Percentiles rank a stretch among this genome's conserved stretches.
Conservation (phyloP, 352 stramenopile species). For the Globisporangium ultimum region DNA sequence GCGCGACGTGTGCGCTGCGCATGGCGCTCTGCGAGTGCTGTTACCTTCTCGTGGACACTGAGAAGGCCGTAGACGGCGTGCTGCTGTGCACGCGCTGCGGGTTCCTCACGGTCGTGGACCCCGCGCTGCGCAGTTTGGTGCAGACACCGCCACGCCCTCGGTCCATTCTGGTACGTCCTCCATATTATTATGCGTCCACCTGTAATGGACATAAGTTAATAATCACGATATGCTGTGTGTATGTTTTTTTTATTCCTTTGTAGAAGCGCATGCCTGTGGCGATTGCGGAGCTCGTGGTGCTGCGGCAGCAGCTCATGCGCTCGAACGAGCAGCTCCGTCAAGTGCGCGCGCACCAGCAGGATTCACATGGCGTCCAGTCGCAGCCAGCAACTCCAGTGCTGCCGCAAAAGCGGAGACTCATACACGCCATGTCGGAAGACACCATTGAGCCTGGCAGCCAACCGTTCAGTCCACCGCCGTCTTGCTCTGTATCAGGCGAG, state of each 20-base stretch:
- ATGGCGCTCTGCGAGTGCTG: constrained; percentile 29
- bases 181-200: neutral
- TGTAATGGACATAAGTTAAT: neutral
- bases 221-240: neutral
- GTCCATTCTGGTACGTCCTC: constrained; percentile 18
- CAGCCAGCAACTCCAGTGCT: neutral
- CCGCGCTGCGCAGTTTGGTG: constrained; percentile 17
- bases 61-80: constrained; percentile 15
- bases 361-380: neutral
- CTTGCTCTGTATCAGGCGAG: neutral
- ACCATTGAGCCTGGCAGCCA: neutral
- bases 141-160: constrained; percentile 20
- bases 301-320: constrained; percentile 6
- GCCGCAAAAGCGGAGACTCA: constrained; percentile 7
- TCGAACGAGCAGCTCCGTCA: constrained; percentile 1
- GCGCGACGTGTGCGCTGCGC: constrained; percentile 13
- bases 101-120: constrained; percentile 23
- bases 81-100: constrained; percentile 31
- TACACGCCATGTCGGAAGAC: neutral
- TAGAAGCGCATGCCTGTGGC: constrained; percentile 9
- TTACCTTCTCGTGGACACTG: constrained; percentile 16
- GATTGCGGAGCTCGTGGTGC: neutral
- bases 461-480: constrained; percentile 1
- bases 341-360: neutral
- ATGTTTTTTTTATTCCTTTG: too few relatives aligned